Evolutionary conservation across 768 basidiomycete species (phyloP).

Genomic region (Cubamyces lactineus): DNA sequence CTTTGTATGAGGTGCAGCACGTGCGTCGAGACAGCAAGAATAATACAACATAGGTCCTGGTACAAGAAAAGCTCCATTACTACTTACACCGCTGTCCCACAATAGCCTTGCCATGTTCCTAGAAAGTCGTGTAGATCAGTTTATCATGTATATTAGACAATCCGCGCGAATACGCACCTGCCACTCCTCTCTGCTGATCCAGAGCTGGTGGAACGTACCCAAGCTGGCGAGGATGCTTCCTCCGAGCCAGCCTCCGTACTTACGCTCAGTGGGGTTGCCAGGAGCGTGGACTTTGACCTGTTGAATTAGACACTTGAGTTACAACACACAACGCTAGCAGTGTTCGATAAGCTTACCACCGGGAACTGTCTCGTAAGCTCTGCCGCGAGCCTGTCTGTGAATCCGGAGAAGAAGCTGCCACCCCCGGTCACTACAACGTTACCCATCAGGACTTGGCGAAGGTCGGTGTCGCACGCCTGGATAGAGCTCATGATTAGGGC

Average conservation of each 20-base stretch:
- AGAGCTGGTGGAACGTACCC: slow-evolving; percentile 97
- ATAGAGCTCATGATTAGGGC: slow-evolving; percentile 78
- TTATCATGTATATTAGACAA: neutral
- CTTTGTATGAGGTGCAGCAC: neutral
- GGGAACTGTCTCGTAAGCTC: slow-evolving; percentile 79
- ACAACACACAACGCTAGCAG: neutral
- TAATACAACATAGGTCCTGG: slow-evolving; percentile 12
- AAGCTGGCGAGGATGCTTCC: slow-evolving; percentile 93
- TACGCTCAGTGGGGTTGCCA: slow-evolving; percentile 86
- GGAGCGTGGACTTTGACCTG: slow-evolving; percentile 94
- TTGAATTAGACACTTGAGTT: slow-evolving; percentile 25
- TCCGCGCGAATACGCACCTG: slow-evolving; percentile 53
- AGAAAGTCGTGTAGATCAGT: neutral
- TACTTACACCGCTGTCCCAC: slow-evolving; percentile 87
- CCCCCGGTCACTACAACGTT: slow-evolving; percentile 98
- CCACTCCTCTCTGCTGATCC: slow-evolving; percentile 95
- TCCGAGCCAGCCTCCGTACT: slow-evolving; percentile 94
- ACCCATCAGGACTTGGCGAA: slow-evolving; percentile 86
- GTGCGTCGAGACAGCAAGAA: slow-evolving; percentile 5
- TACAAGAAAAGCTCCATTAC: slow-evolving; percentile 1
- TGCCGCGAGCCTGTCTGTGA: slow-evolving; percentile 77
- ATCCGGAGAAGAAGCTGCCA: slow-evolving; percentile 83
- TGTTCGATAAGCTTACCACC: slow-evolving; percentile 57
- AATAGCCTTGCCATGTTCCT: slow-evolving; percentile 62
- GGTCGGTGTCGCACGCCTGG: slow-evolving; percentile 85